A percentile compares a stretch with the other conserved stretches of the same genome.
Evolutionary conservation across 306 rosid genomes (phyloP).

Genomic region (Quercus rubra): DNA sequence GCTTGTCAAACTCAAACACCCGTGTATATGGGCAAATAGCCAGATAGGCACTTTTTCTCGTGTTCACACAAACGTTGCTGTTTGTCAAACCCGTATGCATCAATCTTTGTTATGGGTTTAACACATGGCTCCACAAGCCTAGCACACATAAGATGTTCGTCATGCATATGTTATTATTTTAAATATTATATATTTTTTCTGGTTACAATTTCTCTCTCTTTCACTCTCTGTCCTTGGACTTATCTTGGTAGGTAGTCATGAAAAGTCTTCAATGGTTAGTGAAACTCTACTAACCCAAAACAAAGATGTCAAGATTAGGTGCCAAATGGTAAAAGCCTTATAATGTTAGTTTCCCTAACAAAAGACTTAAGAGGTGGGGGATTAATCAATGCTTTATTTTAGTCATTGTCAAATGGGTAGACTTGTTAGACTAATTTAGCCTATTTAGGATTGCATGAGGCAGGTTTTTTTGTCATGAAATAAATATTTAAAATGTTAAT

Average conservation of each 20-base stretch:
- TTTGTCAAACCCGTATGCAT: background rate
- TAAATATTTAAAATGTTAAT: background rate
- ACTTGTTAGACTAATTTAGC: conserved; percentile 24
- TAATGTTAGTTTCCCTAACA: conserved; percentile 71
- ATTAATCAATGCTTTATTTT: background rate
- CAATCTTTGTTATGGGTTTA: background rate
- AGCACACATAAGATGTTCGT: conserved; percentile 39
- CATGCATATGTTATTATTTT: conserved; percentile 45
- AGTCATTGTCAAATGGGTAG: conserved; percentile 48
- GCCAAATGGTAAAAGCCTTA: conserved; percentile 39
- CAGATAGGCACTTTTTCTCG: background rate
- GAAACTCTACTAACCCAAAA: conserved; percentile 56
- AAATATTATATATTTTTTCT: background rate
- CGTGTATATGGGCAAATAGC: conserved; percentile 18
- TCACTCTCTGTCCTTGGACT: conserved; percentile 24
- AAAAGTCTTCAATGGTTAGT: conserved; percentile 72
- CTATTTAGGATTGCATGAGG: conserved; percentile 39
- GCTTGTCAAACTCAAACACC: conserved; percentile 28
- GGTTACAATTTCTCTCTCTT: background rate
- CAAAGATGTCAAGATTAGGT: conserved; percentile 67
- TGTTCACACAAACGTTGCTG: conserved; percentile 26
- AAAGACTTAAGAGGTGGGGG: conserved; percentile 32
- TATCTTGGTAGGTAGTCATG: conserved; percentile 30
- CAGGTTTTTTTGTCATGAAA: conserved; percentile 18
- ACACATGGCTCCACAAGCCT: conserved; percentile 1